Conservation (phyloP, 2,329 filamentous ascomycete genomes). For the Xylariaceae sp. region DNA sequence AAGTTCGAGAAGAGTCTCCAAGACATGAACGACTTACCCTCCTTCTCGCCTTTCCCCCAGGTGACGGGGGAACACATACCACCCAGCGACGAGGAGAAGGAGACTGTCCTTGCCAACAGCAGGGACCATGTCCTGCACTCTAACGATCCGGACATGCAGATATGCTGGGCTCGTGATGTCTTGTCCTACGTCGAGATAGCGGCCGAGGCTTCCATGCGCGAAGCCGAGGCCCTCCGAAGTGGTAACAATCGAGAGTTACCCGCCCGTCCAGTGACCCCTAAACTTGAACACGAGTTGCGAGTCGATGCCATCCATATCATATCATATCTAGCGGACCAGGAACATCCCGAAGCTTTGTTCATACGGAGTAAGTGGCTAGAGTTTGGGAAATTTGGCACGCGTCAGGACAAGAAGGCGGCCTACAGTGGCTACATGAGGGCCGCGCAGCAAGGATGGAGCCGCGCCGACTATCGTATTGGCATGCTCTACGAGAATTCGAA, state of each 20-base stretch:
- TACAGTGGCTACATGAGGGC: constrained; percentile 86
- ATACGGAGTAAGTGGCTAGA: constrained; percentile 97
- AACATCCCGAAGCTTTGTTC: constrained; percentile 92
- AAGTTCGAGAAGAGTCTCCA: constrained; percentile 47
- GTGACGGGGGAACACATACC: constrained; percentile 88
- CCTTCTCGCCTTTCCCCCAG: constrained; percentile 91
- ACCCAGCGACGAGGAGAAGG: constrained; percentile 92
- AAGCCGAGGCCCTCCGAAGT: constrained; percentile 51
- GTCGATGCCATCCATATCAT: constrained; percentile 92
- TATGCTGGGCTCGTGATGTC: constrained; percentile 95
- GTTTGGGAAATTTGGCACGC: constrained; percentile 93
- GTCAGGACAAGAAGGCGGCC: constrained; percentile 92
- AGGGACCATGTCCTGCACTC: constrained; percentile 85
- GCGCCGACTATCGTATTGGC: constrained; percentile 95
- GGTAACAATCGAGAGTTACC: constrained; percentile 46
- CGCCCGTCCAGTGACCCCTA: constrained; percentile 77
- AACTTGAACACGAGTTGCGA: constrained; percentile 85
- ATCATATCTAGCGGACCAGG: constrained; percentile 85
- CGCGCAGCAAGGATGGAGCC: constrained; percentile 83
- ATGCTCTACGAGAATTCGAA: constrained; percentile 98
- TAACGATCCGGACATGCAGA: constrained; percentile 94
- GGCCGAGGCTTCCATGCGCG: constrained; percentile 75
- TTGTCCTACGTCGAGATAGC: constrained; percentile 87
- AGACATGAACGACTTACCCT: constrained; percentile 67
- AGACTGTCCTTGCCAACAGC: constrained; percentile 85